These are phyloP conservation scores for Zelonia costaricensis DNA, from an alignment of 208 protist genomes.

Conservation along the genomic window DNA sequence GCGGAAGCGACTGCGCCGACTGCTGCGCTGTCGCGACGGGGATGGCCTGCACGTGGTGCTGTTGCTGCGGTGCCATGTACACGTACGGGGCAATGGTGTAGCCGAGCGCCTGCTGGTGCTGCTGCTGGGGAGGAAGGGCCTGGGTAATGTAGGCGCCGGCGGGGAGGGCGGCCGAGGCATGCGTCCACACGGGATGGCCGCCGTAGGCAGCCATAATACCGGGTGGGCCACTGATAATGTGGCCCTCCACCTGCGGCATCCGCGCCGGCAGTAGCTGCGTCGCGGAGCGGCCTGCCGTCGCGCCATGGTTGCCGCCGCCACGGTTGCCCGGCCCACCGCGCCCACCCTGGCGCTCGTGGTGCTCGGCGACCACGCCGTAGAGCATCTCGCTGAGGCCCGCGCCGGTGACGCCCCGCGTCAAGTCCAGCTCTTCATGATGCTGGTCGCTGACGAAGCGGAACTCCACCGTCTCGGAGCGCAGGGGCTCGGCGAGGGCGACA, in stretches of 20 bases:
- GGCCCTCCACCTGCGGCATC: not conserved
- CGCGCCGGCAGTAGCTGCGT: conserved; percentile 6
- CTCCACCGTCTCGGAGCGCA: conserved; percentile 56
- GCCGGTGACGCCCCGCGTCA: conserved; percentile 47
- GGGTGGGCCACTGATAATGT: not conserved
- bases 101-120: conserved; percentile 1
- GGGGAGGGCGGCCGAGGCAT: not conserved
- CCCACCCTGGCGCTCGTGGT: conserved; percentile 8
- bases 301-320: not conserved
- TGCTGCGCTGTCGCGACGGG: not conserved
- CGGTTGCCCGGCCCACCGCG: not conserved
- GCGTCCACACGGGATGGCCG: conserved; percentile 4
- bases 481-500: conserved; percentile 30
- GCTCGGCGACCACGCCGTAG: conserved; percentile 16
- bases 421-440: conserved; percentile 41
- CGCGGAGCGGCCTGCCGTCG: not conserved
- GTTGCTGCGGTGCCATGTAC: conserved; percentile 4
- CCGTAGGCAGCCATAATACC: not conserved
- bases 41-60: conserved; percentile 5
- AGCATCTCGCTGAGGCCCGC: conserved; percentile 18
- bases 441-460: conserved; percentile 49
- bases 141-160: conserved; percentile 3
- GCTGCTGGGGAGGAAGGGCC: not conserved
- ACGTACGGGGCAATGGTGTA: conserved; percentile 9
- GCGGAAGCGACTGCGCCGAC: not conserved